Percentiles rank a stretch among this genome's conserved stretches.
phyloP scores from a whole-genome alignment of 108 stramenopile species.

The Epipyxis sp. region DNA sequence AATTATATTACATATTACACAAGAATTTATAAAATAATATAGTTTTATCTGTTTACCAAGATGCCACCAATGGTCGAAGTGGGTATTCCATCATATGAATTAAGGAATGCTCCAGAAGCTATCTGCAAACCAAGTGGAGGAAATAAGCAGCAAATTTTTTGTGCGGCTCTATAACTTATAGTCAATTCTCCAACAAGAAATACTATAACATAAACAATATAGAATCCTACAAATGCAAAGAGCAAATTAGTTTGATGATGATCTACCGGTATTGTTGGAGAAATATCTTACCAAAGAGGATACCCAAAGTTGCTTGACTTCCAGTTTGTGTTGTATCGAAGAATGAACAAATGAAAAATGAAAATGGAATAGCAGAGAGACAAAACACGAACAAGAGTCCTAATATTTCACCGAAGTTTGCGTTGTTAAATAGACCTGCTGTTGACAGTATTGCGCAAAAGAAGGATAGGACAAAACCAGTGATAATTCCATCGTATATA shows the following conservation, averaged over 20 bases:
- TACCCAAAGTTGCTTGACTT: background rate
- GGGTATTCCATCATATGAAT: background rate
- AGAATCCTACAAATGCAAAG: background rate
- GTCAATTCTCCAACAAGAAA: background rate
- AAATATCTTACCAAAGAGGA: background rate
- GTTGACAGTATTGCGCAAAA: background rate
- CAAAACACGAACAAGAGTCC: background rate
- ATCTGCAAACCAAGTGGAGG: slow-evolving; percentile 10
- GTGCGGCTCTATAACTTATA: background rate
- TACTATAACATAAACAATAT: background rate
- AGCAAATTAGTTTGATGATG: background rate
- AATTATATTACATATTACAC: no score
- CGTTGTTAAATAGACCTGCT: background rate
- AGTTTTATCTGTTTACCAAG: no score
- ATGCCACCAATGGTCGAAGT: background rate
- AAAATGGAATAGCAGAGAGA: background rate
- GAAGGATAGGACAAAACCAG: slow-evolving; percentile 1
- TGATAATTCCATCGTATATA: background rate
- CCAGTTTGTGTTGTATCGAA: slow-evolving; percentile 16
- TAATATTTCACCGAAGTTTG: slow-evolving; percentile 3
- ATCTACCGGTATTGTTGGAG: no score
- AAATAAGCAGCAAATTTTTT: background rate
- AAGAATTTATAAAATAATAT: no score
- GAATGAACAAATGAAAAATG: slow-evolving; percentile 4
- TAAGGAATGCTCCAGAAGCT: background rate